Evolutionary conservation across 495 filamentous ascomycete genomes (phyloP).

Genomic region (Polyplosphaeria fusca): DNA sequence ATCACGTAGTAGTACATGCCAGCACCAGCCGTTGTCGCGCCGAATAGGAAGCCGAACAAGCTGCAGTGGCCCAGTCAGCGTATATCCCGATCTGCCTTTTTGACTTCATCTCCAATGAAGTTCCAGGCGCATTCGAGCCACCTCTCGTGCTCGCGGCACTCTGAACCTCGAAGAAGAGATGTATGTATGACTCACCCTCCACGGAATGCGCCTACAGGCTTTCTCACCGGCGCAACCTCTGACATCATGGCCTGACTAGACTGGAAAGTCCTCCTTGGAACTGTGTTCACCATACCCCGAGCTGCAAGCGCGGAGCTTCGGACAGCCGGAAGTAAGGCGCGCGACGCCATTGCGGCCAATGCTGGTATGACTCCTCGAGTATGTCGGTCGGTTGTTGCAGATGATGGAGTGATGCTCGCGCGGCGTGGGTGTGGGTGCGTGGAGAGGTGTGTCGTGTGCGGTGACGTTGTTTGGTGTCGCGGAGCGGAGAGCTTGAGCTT

Average conservation of each 20-base stretch:
- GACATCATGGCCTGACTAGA: slow-evolving; percentile 18
- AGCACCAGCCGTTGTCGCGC: slow-evolving; percentile 71
- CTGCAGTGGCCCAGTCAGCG: slow-evolving; percentile 45
- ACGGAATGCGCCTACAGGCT: slow-evolving; percentile 86
- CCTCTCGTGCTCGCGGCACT: too few relatives aligned
- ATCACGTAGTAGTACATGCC: slow-evolving; percentile 88
- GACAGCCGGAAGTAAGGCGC: slow-evolving; percentile 42
- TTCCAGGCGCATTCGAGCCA: too few relatives aligned
- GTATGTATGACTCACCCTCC: slow-evolving; percentile 67
- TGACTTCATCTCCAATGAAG: too few relatives aligned
- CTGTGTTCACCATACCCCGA: not conserved
- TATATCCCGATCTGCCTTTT: too few relatives aligned
- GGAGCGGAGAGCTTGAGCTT: not conserved
- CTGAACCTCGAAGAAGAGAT: not conserved
- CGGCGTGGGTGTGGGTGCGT: not conserved
- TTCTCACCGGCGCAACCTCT: slow-evolving; percentile 59
- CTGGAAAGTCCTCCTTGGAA: slow-evolving; percentile 26
- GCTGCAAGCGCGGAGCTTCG: slow-evolving; percentile 24
- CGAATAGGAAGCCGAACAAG: slow-evolving; percentile 89
- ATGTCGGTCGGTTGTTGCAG: not conserved
- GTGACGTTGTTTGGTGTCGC: slow-evolving; percentile 1
- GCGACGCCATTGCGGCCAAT: slow-evolving; percentile 47
- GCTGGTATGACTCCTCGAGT: not conserved
- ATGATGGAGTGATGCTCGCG: not conserved
- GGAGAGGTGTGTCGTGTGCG: not conserved